Evolutionary conservation across 2,329 filamentous ascomycete genomes (phyloP).

Genomic region (Scytalidium lignicola): DNA sequence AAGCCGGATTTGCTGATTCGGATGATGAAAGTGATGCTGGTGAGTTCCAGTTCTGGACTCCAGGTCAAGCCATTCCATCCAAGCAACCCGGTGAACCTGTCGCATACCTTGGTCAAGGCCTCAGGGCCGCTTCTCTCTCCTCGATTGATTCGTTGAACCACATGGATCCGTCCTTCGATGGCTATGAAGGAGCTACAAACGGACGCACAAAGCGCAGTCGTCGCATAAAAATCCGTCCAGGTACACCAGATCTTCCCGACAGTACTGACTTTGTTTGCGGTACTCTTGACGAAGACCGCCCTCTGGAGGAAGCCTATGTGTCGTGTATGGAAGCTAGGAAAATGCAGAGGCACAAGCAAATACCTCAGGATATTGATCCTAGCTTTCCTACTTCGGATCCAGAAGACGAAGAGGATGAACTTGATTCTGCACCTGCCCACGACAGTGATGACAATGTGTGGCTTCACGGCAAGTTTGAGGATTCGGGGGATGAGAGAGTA

Average conservation of each 20-base stretch:
- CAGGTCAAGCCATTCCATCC: constrained; percentile 31
- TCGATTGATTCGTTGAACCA: constrained; percentile 46
- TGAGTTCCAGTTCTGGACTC: constrained; percentile 61
- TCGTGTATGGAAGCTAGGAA: constrained; percentile 77
- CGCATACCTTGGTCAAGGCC: constrained; percentile 23
- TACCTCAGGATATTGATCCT: constrained; percentile 96
- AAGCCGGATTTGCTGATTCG: constrained; percentile 65
- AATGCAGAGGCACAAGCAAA: constrained; percentile 71
- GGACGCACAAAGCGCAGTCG: constrained; percentile 14
- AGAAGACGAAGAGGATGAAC: constrained; percentile 77
- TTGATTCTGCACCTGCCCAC: constrained; percentile 50
- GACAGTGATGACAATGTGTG: constrained; percentile 66
- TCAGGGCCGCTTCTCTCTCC: constrained; percentile 50
- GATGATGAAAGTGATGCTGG: constrained; percentile 62
- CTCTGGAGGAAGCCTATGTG: constrained; percentile 89
- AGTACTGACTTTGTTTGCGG: constrained; percentile 99
- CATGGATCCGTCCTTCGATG: constrained; percentile 18
- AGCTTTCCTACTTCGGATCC: constrained; percentile 94
- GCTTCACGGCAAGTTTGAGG: constrained; percentile 68
- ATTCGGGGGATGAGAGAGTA: constrained; percentile 54
- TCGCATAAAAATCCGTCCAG: constrained; percentile 55
- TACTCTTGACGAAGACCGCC: constrained; percentile 90
- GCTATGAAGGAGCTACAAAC: neutral
- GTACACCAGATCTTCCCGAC: constrained; percentile 82
- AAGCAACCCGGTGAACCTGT: constrained; percentile 13